Base-by-base conservation (phyloP, 768 basidiomycete species). In the Lentinula edodes region DNA sequence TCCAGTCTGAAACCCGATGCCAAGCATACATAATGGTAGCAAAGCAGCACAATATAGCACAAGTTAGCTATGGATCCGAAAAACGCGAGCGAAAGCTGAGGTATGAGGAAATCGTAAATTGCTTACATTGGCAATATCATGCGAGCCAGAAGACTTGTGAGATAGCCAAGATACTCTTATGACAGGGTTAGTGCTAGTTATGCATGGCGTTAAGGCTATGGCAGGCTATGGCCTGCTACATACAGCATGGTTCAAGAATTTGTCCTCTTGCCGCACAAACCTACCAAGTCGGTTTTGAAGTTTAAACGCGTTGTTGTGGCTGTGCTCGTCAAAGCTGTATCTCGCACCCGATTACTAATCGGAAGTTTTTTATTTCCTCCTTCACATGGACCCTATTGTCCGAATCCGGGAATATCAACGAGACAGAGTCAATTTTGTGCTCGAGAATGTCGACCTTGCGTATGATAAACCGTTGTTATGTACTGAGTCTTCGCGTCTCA, bases 361-460 rank as follows among this genome's bases (percentile, higher is more conserved):
- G 28, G 28, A 28, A 28, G 2, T 3, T 3, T 28, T 8, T 23
- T 56, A 20, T 45, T 18, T 41, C 28, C 20, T 52, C 15, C 12
- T 28, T 28, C 28, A 28, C 43, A 50, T 75, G 57, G 90, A 90
- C 63, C 88, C 90, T 10, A 82, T 82, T 32, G 90, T 94, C 20
- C 85, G 88, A 59, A 93, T 94, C 72, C 88, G 92, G 60, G 88
- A 93, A 66, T 76, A 96, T 58, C 88, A 91, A 70, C 85, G 84
- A 69, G 92, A 96, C 69, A 80, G 84, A 62, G 93, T 95, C 64
- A 90, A 93, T 69, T 98, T 98, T 68, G 88, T 95, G 12, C 78
- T 99, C 10, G 90, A 93, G 72, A 96, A 97, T 83, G 95, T 98
- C 41, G 95, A 98, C 75, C 82, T 98, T 70, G 92, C 91, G 94